Conservation (phyloP, 2,329 filamentous ascomycete species). For the Aspergillus sp. region DNA sequence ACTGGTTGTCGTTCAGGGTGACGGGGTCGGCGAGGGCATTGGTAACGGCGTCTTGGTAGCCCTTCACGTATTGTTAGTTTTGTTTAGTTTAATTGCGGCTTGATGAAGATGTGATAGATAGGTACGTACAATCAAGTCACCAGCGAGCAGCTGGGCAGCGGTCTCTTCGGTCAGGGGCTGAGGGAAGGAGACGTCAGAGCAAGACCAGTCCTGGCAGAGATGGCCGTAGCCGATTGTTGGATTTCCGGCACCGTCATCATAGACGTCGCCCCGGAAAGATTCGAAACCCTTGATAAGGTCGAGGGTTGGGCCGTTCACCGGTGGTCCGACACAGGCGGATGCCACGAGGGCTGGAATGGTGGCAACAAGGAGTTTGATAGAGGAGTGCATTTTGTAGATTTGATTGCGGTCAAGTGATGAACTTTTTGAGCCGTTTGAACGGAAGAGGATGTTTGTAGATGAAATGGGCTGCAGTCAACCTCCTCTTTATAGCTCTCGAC, state of each 20-base stretch:
- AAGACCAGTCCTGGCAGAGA: constrained; percentile 44
- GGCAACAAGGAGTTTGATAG: constrained; percentile 2
- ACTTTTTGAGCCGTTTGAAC: too few species aligned
- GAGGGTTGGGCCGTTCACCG: constrained; percentile 36
- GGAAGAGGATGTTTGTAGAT: neutral
- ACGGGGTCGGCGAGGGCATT: constrained; percentile 35
- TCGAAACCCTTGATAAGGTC: constrained; percentile 41
- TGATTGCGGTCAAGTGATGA: neutral
- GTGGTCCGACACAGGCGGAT: constrained; percentile 19
- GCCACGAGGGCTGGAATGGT: constrained; percentile 4
- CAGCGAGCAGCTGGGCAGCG: constrained; percentile 43
- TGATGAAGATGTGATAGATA: neutral
- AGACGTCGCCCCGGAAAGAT: constrained; percentile 30
- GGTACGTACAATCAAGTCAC: constrained; percentile 37
- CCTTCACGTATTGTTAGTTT: constrained; percentile 29
- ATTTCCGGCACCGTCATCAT: constrained; percentile 47
- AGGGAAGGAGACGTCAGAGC: constrained; percentile 47
- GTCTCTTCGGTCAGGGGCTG: constrained; percentile 48
- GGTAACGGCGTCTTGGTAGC: constrained; percentile 43
- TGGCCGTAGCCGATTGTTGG: constrained; percentile 55
- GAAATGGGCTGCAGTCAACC: neutral
- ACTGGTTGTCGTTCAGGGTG: constrained; percentile 52
- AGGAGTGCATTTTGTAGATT: constrained; percentile 6
- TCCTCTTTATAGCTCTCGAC: neutral
- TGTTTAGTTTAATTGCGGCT: neutral